Evolutionary conservation across 1,284 basidiomycete species (phyloP), one percentile per base, ranked within the genome.

Genomic region (Boletus hoseneyae): DNA sequence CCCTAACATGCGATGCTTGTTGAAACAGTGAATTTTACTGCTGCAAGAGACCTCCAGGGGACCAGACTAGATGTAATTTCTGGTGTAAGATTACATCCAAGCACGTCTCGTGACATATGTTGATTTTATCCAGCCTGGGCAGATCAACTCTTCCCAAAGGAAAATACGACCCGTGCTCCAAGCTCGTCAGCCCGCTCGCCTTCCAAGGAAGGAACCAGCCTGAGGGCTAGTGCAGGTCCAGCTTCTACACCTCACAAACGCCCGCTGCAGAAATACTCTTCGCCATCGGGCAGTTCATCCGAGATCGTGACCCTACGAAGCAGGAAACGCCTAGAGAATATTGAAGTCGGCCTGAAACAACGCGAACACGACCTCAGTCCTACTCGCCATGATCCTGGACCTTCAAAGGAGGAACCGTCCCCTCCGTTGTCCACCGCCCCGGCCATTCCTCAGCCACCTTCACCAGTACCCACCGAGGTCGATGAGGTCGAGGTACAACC

Each of bases 1-100:
- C 27, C 35, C 51, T 61, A 25, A 51, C 49, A 30, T 47, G 38
- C 41, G 8, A 32, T 43, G 9, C 15, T 40, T 35, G 30, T 45
- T 39, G 33, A 41, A 36, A 57, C 19, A 63, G 61, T 29, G 61
- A 52, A 29, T 63, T 57, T 18, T 63, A 65, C 33, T 65, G 63
- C 40, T 63, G 61, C 52, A 62, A 51, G 35, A 60, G 52, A 47
- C 21, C 27, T 10, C 34, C 23, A 25, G 45, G 37, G n/a, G 51
- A 52, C 36, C 5, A 5, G 12, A 45, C 11, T 19, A 67, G 16
- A 44, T 63, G 61, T 44, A 5, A 47, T 21, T 63, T 63, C 30
- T 63, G 56, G 47, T 12, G 61, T 63, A 52, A 62, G 61, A 40
- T 30, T n/a, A 1, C 16, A 25, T 23, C 30, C 35, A 25, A 39